Conservation (phyloP, 1,139 yeast genomes). For the Yamadazyma siamensis region DNA sequence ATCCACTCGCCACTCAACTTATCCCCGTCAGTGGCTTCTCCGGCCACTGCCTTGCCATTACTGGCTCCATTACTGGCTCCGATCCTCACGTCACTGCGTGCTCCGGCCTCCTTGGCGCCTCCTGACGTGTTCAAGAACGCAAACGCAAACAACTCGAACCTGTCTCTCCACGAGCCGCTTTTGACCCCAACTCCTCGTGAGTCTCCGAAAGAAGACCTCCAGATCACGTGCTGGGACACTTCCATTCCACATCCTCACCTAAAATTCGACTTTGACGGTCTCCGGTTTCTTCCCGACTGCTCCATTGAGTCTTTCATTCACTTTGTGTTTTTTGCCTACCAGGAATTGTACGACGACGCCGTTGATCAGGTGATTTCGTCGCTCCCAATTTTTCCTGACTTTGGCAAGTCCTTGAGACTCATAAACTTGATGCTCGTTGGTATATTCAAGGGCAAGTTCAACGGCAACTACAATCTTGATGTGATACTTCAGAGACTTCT, state of each 20-base stretch:
- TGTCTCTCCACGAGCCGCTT: slow-evolving; percentile 6
- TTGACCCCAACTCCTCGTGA: slow-evolving; percentile 6
- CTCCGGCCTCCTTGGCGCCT: slow-evolving; percentile 1
- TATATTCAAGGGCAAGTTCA: slow-evolving; percentile 19
- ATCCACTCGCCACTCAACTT: slow-evolving; percentile 1
- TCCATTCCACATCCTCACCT: slow-evolving; percentile 65
- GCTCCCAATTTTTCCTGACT: slow-evolving; percentile 65
- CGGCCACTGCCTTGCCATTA: slow-evolving; percentile 10
- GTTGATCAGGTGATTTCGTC: slow-evolving; percentile 49
- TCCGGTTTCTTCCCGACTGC: slow-evolving; percentile 10
- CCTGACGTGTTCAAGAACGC: slow-evolving; percentile 6
- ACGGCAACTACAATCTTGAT: slow-evolving; percentile 19
- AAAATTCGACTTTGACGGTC: slow-evolving; percentile 42
- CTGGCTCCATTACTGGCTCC: neutral
- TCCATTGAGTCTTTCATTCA: slow-evolving; percentile 73
- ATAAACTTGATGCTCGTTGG: slow-evolving; percentile 21
- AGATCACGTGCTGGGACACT: slow-evolving; percentile 27
- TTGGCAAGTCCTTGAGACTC: slow-evolving; percentile 48
- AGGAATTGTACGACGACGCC: slow-evolving; percentile 16
- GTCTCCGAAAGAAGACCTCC: slow-evolving; percentile 12
- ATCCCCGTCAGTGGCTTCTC: slow-evolving; percentile 5
- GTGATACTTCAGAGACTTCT: slow-evolving; percentile 43
- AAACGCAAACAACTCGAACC: slow-evolving; percentile 9
- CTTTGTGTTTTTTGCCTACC: slow-evolving; percentile 52
- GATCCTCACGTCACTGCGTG: no score